These are phyloP conservation scores for Davidsoniella australis DNA, from an alignment of 2,329 filamentous ascomycete genomes.

Conservation along the genomic window DNA sequence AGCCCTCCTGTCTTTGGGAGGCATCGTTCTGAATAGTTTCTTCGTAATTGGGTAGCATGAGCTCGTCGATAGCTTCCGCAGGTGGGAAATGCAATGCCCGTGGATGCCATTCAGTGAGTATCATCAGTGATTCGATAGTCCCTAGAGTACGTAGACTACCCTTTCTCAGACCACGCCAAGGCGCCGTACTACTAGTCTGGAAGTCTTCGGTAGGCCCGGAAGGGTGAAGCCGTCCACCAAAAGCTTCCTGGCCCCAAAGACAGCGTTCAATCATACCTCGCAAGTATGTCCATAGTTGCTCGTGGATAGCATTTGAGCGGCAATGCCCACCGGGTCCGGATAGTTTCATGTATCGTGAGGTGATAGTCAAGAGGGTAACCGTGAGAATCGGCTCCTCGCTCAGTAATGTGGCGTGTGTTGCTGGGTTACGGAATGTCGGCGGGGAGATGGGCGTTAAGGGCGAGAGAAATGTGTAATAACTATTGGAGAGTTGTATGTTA, in stretches of 20 bases:
- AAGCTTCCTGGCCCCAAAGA: conserved; percentile 91
- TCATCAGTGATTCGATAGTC: conserved; percentile 83
- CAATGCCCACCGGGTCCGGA: conserved; percentile 65
- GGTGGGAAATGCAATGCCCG: conserved; percentile 86
- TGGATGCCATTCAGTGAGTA: conserved; percentile 94
- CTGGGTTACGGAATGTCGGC: conserved; percentile 72
- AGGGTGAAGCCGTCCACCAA: conserved; percentile 32
- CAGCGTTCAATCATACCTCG: conserved; percentile 90
- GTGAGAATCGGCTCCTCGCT: conserved; percentile 85
- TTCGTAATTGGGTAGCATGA: conserved; percentile 45
- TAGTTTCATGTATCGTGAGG: conserved; percentile 71
- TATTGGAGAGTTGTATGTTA: conserved; percentile 18
- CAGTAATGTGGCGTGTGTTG: conserved; percentile 61
- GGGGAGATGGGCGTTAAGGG: conserved; percentile 88
- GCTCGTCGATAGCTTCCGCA: conserved; percentile 54
- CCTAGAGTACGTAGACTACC: conserved; percentile 77
- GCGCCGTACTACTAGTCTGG: conserved; percentile 49
- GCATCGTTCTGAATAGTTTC: conserved; percentile 26
- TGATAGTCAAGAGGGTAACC: conserved; percentile 78
- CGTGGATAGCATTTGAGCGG: conserved; percentile 79
- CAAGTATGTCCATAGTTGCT: conserved; percentile 87
- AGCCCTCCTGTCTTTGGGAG: conserved; percentile 17
- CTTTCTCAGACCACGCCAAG: conserved; percentile 53
- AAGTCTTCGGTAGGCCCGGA: conserved; percentile 39
- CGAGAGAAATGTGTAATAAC: conserved; percentile 81